Conservation (phyloP, 2,329 filamentous ascomycete species). For the Talaromyces sp. region DNA sequence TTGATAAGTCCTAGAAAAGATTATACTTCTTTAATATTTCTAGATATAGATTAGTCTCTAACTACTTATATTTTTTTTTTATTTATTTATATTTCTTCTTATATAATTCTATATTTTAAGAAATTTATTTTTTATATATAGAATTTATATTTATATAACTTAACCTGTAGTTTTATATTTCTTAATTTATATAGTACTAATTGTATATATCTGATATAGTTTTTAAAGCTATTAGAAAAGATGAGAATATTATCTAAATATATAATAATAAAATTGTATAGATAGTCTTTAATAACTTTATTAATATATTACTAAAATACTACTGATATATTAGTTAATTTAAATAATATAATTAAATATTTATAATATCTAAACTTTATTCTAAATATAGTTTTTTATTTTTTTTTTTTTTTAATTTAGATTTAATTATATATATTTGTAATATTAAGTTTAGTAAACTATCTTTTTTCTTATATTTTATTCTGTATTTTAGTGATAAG, state of each 20-base stretch:
- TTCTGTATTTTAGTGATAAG: too few relatives aligned
- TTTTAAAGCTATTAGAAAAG: too few relatives aligned
- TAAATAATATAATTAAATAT: slow-evolving; percentile 26
- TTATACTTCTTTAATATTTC: neutral
- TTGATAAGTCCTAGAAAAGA: neutral
- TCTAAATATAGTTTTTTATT: slow-evolving; percentile 28
- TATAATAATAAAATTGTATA: slow-evolving; percentile 11
- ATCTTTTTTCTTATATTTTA: neutral
- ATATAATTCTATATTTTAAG: neutral
- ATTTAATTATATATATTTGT: slow-evolving; percentile 13
- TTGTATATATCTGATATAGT: too few relatives aligned
- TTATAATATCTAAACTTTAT: slow-evolving; percentile 21
- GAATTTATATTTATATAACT: neutral
- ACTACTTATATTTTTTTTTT: neutral
- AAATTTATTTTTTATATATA: slow-evolving; percentile 2
- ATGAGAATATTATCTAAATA: neutral
- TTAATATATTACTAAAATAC: neutral
- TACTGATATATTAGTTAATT: slow-evolving; percentile 14
- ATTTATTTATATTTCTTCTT: neutral
- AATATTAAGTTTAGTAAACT: slow-evolving; percentile 21
- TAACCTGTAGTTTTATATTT: neutral
- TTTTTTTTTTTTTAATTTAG: slow-evolving; percentile 19
- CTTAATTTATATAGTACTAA: neutral
- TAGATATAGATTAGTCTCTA: neutral
- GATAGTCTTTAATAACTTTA: slow-evolving; percentile 4